A percentile compares a stretch with the other conserved stretches of the same genome.
phyloP scores from a whole-genome alignment of 176 grass and related monocot species.

The Themeda triandra region DNA sequence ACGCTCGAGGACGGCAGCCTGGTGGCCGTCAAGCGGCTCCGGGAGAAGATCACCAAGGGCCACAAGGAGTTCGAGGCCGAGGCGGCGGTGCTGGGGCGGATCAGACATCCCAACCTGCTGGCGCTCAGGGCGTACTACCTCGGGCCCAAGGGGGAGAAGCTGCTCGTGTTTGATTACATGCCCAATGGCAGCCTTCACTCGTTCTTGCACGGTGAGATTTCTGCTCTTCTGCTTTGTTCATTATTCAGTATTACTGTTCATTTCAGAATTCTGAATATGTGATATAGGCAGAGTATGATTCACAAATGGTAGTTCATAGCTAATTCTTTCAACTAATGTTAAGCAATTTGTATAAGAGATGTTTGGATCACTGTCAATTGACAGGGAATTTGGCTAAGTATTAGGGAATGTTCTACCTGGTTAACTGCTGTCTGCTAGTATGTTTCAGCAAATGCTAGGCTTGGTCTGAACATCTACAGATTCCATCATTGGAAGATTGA shows the following conservation, averaged over 20 bases:
- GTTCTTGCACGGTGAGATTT: constrained; percentile 50
- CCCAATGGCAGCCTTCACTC: constrained; percentile 58
- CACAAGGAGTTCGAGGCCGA: constrained; percentile 75
- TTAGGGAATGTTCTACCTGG: no score
- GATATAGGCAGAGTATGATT: background rate
- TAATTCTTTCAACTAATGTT: background rate
- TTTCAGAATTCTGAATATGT: background rate
- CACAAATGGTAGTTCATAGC: background rate
- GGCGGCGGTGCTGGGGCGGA: constrained; percentile 48
- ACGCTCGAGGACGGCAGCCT: constrained; percentile 67
- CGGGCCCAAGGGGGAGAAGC: constrained; percentile 73
- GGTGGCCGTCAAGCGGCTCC: constrained; percentile 62
- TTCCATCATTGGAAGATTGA: no score
- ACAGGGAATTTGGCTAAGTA: background rate
- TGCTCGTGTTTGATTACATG: constrained; percentile 73
- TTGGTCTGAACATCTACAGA: no score
- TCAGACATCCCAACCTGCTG: constrained; percentile 53
- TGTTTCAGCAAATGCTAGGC: background rate
- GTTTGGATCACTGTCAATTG: background rate
- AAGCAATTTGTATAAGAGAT: background rate
- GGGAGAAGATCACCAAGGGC: constrained; percentile 76
- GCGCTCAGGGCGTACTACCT: constrained; percentile 60
- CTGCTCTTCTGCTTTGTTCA: background rate
- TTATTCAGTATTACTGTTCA: background rate
- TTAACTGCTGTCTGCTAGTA: background rate